Evolutionary conservation across 169 alveolate genomes (phyloP).

Genomic region (Plasmodium yoelii): DNA sequence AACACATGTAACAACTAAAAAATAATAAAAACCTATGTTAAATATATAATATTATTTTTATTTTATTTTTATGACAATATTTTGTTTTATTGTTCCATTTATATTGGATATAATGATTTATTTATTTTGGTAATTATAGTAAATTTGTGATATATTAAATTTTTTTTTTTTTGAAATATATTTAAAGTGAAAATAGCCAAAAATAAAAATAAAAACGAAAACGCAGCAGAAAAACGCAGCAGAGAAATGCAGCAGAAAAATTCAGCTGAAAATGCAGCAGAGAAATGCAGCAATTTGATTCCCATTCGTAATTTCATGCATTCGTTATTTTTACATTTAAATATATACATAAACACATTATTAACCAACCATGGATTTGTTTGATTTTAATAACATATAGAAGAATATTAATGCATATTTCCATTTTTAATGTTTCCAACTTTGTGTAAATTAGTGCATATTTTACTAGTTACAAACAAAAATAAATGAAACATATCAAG

Average conservation of each 20-base stretch:
- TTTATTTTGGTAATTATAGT: too few species aligned
- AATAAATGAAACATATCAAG: background rate
- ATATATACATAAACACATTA: background rate
- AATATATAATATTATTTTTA: too few species aligned
- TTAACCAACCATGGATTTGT: background rate
- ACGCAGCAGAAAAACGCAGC: background rate
- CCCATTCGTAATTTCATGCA: background rate
- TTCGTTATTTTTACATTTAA: background rate
- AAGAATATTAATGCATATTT: background rate
- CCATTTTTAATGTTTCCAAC: constrained; percentile 1
- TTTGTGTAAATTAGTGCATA: constrained; percentile 31
- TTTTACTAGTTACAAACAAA: constrained; percentile 11
- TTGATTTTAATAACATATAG: background rate
- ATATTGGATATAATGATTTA: too few species aligned
- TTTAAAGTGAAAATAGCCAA: background rate
- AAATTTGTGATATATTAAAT: too few species aligned
- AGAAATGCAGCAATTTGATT: background rate
- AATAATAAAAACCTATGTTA: too few species aligned
- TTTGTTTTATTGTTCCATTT: too few species aligned
- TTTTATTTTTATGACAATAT: too few species aligned
- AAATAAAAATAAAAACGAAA: background rate
- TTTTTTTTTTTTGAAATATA: background rate
- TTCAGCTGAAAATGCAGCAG: too few species aligned
- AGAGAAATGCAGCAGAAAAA: too few species aligned
- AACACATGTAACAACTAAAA: too few species aligned